phyloP scores from a whole-genome alignment of 108 stramenopile species.

The Nitzschia inconspicua region DNA sequence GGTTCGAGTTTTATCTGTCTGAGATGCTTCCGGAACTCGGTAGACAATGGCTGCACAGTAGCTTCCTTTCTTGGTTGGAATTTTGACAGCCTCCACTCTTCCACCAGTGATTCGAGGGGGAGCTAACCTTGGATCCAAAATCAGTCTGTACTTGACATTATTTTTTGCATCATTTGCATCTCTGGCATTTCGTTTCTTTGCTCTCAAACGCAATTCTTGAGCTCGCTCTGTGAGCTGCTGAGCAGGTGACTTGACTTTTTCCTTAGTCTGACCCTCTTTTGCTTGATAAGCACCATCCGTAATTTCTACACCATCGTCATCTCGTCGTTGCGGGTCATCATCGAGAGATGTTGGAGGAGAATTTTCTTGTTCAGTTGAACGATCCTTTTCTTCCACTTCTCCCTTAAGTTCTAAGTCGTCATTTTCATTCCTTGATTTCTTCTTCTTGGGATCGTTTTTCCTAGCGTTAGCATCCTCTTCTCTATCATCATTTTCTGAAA shows the following conservation, averaged over 20 bases:
- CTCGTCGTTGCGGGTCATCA: slow-evolving; percentile 20
- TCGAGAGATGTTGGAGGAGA: too few relatives aligned
- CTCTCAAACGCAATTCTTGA: slow-evolving; percentile 47
- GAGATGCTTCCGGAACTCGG: slow-evolving; percentile 31
- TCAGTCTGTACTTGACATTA: slow-evolving; percentile 52
- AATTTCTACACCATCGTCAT: slow-evolving; percentile 15
- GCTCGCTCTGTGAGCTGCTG: slow-evolving; percentile 66
- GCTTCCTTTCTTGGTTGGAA: slow-evolving; percentile 47
- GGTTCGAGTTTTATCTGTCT: slow-evolving; percentile 50
- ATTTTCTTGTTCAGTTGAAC: too few relatives aligned
- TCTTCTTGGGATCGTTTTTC: slow-evolving; percentile 3
- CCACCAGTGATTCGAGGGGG: slow-evolving; percentile 46
- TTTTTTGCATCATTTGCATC: slow-evolving; percentile 59
- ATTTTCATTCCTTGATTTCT: slow-evolving; percentile 4
- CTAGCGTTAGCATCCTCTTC: slow-evolving; percentile 6
- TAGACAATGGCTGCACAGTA: slow-evolving; percentile 71
- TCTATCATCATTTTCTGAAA: slow-evolving; percentile 44
- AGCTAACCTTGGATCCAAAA: slow-evolving; percentile 41
- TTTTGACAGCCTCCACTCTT: slow-evolving; percentile 55
- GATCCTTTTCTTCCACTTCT: slow-evolving; percentile 2
- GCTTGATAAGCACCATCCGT: slow-evolving; percentile 24
- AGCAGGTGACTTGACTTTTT: slow-evolving; percentile 54
- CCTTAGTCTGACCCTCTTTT: slow-evolving; percentile 30
- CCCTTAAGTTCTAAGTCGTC: slow-evolving; percentile 9
- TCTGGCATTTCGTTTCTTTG: slow-evolving; percentile 51